phyloP scores from a whole-genome alignment of 1,284 basidiomycete genomes.

The Meripilus lineatus region DNA sequence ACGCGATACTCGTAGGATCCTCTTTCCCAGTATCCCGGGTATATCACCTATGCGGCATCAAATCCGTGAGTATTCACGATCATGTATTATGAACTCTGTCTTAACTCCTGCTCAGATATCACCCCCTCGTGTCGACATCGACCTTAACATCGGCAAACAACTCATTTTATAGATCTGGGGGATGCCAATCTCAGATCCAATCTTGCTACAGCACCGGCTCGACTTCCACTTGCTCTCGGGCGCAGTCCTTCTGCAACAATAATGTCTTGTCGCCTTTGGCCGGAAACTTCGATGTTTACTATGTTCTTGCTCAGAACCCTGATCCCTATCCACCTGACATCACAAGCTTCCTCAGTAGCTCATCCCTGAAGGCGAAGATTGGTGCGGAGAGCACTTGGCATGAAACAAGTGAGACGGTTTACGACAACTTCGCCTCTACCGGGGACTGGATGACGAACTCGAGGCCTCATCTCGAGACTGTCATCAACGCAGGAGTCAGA shows the following conservation, averaged over 20 bases:
- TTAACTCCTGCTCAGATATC: slow-evolving; percentile 30
- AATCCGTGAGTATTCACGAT: slow-evolving; percentile 34
- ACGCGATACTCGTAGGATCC: slow-evolving; percentile 39
- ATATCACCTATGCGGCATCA: slow-evolving; percentile 46
- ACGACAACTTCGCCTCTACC: slow-evolving; percentile 50
- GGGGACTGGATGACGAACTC: slow-evolving; percentile 66
- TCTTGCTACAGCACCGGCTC: slow-evolving; percentile 43
- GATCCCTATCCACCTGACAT: slow-evolving; percentile 54
- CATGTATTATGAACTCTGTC: background rate
- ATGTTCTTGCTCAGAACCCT: slow-evolving; percentile 42
- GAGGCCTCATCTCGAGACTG: slow-evolving; percentile 46
- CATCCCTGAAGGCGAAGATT: slow-evolving; percentile 33
- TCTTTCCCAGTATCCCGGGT: slow-evolving; percentile 51
- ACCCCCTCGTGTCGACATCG: slow-evolving; percentile 40
- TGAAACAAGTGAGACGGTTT: slow-evolving; percentile 41
- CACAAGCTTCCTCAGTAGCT: slow-evolving; percentile 34
- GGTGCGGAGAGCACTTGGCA: slow-evolving; percentile 49
- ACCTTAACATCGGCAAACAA: slow-evolving; percentile 37
- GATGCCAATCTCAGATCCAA: slow-evolving; percentile 51
- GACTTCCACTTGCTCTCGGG: slow-evolving; percentile 44
- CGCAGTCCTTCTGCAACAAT: slow-evolving; percentile 52
- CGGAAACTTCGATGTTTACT: slow-evolving; percentile 48
- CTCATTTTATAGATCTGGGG: slow-evolving; percentile 39
- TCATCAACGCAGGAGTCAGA: slow-evolving; percentile 55
- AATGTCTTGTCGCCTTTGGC: slow-evolving; percentile 45